phyloP scores from a whole-genome alignment of 75 land plant species.

The Sequoia sempervirens region DNA sequence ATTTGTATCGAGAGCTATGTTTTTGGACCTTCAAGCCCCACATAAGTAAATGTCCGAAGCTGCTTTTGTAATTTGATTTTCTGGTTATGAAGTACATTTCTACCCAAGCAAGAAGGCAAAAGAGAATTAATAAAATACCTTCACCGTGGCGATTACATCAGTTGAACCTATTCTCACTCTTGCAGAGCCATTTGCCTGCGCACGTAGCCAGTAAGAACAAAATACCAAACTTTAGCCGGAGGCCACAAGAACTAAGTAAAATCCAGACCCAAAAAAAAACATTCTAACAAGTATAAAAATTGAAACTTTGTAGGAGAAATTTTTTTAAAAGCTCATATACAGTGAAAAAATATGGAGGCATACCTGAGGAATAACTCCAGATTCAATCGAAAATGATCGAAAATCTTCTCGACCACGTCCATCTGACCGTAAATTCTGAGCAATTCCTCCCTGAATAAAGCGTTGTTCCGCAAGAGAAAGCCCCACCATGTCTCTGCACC shows the following conservation, averaged over 20 bases:
- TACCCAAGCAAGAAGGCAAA: background rate
- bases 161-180: slow-evolving; percentile 83
- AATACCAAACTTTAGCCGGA: background rate
- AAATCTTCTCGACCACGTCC: slow-evolving; percentile 74
- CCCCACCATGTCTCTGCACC: slow-evolving; percentile 41
- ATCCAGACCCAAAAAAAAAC: background rate
- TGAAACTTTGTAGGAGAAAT: background rate
- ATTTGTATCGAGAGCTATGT: background rate
- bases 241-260: background rate
- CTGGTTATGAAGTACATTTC: background rate
- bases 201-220: background rate
- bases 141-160: slow-evolving; percentile 86
- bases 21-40: background rate
- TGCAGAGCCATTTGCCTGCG: slow-evolving; percentile 90
- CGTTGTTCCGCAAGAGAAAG: slow-evolving; percentile 64
- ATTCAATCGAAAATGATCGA: slow-evolving; percentile 67
- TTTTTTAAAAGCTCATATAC: background rate
- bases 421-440: slow-evolving; percentile 77
- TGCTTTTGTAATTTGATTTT: background rate
- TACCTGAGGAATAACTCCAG: slow-evolving; percentile 92
- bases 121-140: slow-evolving; percentile 44
- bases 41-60: background rate
- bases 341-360: too few species aligned
- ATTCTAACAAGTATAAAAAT: background rate
- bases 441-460: slow-evolving; percentile 73